phyloP scores from a whole-genome alignment of 805 yeast genomes.

The Ogataea henricii region DNA sequence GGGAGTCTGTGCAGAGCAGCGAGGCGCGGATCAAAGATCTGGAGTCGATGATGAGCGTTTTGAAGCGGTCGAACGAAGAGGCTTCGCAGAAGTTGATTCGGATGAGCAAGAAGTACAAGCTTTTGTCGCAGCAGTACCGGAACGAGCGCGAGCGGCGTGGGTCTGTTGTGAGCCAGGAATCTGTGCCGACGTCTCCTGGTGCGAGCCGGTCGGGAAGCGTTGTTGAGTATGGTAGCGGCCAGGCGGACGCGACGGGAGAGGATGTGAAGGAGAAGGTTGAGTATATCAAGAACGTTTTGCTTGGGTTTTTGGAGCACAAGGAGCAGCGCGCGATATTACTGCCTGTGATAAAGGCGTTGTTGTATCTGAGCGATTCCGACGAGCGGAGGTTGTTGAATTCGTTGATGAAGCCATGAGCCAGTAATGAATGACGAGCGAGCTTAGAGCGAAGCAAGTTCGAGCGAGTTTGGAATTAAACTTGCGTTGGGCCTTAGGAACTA shows the following conservation, averaged over 20 bases:
- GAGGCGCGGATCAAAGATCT: conserved; percentile 55
- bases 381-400: conserved; percentile 70
- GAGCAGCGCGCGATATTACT: conserved; percentile 86
- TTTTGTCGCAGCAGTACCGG: conserved; percentile 59
- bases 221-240: conserved; percentile 3
- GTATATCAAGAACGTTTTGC: conserved; percentile 83
- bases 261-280: conserved; percentile 56
- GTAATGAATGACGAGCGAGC: not conserved
- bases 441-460: too few species aligned
- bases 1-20: conserved; percentile 52
- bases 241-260: conserved; percentile 11
- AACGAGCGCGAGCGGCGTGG: conserved; percentile 32
- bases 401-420: conserved; percentile 25
- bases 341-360: conserved; percentile 80
- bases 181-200: conserved; percentile 24
- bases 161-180: conserved; percentile 22
- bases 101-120: conserved; percentile 67
- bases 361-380: conserved; percentile 69
- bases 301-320: conserved; percentile 87
- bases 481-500: too few species aligned
- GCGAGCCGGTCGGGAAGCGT: conserved; percentile 26
- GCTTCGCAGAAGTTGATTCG: conserved; percentile 66
- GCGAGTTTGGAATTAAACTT: too few species aligned
- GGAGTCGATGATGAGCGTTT: conserved; percentile 52
- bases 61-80: conserved; percentile 67